Evolutionary conservation across 2,329 filamentous ascomycete species (phyloP).

Genomic region (Scedosporium aurantiacum): DNA sequence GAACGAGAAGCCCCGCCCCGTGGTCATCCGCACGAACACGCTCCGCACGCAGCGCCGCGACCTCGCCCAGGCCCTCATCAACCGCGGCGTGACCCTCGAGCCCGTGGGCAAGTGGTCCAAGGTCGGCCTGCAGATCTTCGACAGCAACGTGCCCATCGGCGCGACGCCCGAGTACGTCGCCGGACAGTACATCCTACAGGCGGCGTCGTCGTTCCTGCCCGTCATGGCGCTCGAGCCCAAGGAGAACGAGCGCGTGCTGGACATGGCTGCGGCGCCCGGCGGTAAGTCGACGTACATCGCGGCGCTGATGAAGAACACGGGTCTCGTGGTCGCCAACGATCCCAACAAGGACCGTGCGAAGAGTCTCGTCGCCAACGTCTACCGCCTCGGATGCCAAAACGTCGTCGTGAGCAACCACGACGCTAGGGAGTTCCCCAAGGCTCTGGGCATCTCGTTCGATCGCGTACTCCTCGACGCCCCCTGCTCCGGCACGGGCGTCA

Average conservation of each 20-base stretch:
- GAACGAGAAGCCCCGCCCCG: slow-evolving; percentile 86
- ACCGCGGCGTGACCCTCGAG: slow-evolving; percentile 89
- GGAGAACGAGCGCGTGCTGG: slow-evolving; percentile 80
- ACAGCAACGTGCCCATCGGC: slow-evolving; percentile 73
- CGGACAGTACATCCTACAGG: slow-evolving; percentile 95
- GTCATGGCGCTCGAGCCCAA: slow-evolving; percentile 96
- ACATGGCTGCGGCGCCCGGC: slow-evolving; percentile 90
- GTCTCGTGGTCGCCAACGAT: slow-evolving; percentile 93
- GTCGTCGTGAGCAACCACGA: slow-evolving; percentile 94
- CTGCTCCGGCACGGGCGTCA: slow-evolving; percentile 94
- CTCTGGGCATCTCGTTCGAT: slow-evolving; percentile 84
- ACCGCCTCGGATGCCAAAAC: slow-evolving; percentile 87
- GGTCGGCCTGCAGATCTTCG: slow-evolving; percentile 92
- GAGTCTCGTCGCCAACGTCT: slow-evolving; percentile 95
- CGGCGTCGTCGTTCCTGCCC: slow-evolving; percentile 89
- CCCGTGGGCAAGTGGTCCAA: slow-evolving; percentile 98
- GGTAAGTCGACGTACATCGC: slow-evolving; percentile 95
- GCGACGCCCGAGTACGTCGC: slow-evolving; percentile 96
- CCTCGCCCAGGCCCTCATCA: slow-evolving; percentile 86
- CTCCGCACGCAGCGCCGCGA: slow-evolving; percentile 66
- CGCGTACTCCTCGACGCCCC: slow-evolving; percentile 88
- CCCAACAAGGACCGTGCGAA: slow-evolving; percentile 86
- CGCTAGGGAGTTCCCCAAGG: slow-evolving; percentile 83
- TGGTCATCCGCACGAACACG: slow-evolving; percentile 96
- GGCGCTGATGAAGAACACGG: slow-evolving; percentile 94